Evolutionary conservation across 805 yeast species (phyloP).

Genomic region (Teunomyces tritomae): DNA sequence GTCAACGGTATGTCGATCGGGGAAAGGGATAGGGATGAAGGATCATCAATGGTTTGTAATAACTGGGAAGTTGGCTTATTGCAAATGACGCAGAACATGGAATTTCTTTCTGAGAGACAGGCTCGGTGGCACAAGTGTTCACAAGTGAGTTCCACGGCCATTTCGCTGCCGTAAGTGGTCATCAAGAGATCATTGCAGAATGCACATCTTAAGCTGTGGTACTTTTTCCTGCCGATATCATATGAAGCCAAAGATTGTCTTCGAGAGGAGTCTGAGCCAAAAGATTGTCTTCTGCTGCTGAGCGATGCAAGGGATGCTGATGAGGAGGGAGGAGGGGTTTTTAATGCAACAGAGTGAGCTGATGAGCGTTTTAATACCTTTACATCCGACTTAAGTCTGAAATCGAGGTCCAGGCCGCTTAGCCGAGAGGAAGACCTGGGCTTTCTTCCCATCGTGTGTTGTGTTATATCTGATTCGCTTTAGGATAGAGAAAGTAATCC

Average conservation of each 20-base stretch:
- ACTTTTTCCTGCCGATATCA: not conserved
- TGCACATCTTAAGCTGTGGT: conserved; percentile 12
- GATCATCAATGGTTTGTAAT: not conserved
- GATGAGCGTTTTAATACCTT: conserved; percentile 5
- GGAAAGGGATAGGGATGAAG: conserved; percentile 1
- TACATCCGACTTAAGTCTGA: not conserved
- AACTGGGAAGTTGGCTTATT: not conserved
- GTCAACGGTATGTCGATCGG: conserved; percentile 9
- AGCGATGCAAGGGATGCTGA: conserved; percentile 6
- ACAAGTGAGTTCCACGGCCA: conserved; percentile 18
- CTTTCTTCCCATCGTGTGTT: not conserved
- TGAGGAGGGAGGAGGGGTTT: conserved; percentile 6
- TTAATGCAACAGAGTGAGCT: conserved; percentile 5
- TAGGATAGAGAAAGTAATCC: not conserved
- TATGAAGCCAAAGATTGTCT: conserved; percentile 1
- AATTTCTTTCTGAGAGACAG: conserved; percentile 13
- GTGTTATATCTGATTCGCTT: not conserved
- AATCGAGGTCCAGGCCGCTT: conserved; percentile 1
- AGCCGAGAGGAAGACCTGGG: not conserved
- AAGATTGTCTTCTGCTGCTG: not conserved
- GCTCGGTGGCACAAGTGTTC: conserved; percentile 25
- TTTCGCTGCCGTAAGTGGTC: conserved; percentile 15
- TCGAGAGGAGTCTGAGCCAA: not conserved
- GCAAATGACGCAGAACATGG: not conserved
- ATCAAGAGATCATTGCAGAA: conserved; percentile 17